A percentile compares a stretch with the other conserved stretches of the same genome.
phyloP scores from a whole-genome alignment of 352 stramenopile genomes.

The Halophytophthora polymorphica region DNA sequence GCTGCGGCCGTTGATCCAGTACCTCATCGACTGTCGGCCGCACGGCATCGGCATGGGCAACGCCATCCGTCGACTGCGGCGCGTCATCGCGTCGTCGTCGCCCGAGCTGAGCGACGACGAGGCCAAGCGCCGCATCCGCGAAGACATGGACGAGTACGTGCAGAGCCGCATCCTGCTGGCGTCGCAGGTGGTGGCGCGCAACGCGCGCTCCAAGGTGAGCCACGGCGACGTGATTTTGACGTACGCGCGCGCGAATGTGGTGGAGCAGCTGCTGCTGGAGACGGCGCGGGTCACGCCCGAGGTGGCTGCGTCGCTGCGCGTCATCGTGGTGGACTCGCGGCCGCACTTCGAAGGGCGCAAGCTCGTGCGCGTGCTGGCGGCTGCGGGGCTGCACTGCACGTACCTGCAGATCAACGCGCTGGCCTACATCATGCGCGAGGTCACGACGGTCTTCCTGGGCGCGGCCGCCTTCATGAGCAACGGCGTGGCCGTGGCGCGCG shows the following conservation, averaged over 20 bases:
- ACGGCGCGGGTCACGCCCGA: slow-evolving; percentile 30
- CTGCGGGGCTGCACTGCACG: slow-evolving; percentile 79
- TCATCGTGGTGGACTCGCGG: slow-evolving; percentile 94
- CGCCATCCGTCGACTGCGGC: slow-evolving; percentile 90
- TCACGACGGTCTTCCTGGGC: slow-evolving; percentile 96
- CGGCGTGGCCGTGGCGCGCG: slow-evolving; percentile 88
- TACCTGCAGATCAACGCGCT: slow-evolving; percentile 95
- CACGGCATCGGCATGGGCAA: slow-evolving; percentile 96
- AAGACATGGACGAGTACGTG: slow-evolving; percentile 93
- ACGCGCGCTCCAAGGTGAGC: slow-evolving; percentile 85
- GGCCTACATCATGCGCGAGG: slow-evolving; percentile 94
- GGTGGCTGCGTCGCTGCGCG: slow-evolving; percentile 61
- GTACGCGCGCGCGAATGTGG: slow-evolving; percentile 92
- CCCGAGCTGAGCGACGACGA: slow-evolving; percentile 85
- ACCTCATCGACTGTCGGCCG: slow-evolving; percentile 92
- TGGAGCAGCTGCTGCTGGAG: slow-evolving; percentile 82
- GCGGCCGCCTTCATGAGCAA: slow-evolving; percentile 96
- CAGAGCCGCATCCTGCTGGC: slow-evolving; percentile 93
- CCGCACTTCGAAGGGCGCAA: slow-evolving; percentile 83
- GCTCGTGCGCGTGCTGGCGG: slow-evolving; percentile 67
- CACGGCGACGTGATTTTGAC: slow-evolving; percentile 94
- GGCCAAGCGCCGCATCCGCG: slow-evolving; percentile 78
- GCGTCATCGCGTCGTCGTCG: slow-evolving; percentile 84
- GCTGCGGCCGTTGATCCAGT: slow-evolving; percentile 93
- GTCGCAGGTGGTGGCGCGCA: slow-evolving; percentile 86